A percentile compares a stretch with the other conserved stretches of the same genome.
Conservation (phyloP, 495 filamentous ascomycete genomes). For the Neohortaea acidophila region DNA sequence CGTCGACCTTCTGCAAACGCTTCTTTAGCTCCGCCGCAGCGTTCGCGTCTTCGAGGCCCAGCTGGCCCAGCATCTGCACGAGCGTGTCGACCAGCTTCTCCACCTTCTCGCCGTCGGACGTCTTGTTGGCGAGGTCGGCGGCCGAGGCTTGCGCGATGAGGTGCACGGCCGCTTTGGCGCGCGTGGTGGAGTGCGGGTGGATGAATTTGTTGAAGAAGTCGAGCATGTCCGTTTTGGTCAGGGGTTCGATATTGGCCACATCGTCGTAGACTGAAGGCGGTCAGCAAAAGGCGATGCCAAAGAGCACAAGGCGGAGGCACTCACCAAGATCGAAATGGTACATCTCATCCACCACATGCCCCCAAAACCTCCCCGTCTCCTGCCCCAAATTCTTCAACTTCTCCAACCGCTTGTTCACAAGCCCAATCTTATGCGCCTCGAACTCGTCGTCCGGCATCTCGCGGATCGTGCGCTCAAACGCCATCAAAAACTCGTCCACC, state of each 20-base stretch:
- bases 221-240: conserved; percentile 65
- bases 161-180: conserved; percentile 73
- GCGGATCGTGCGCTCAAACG: conserved; percentile 47
- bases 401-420: conserved; percentile 78
- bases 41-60: conserved; percentile 33
- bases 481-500: conserved; percentile 67
- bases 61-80: conserved; percentile 35
- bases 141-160: conserved; percentile 53
- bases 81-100: conserved; percentile 36
- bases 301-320: conserved; percentile 18
- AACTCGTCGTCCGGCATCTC: conserved; percentile 77
- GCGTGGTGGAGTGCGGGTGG: conserved; percentile 49
- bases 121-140: conserved; percentile 21
- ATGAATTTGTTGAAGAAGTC: conserved; percentile 69
- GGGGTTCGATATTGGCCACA: conserved; percentile 51
- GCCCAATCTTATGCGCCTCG: conserved; percentile 74
- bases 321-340: conserved; percentile 76
- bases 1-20: conserved; percentile 34
- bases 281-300: not conserved
- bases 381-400: conserved; percentile 84
- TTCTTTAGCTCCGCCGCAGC: conserved; percentile 29
- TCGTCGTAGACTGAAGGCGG: conserved; percentile 48
- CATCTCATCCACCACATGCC: conserved; percentile 67
- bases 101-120: conserved; percentile 37
- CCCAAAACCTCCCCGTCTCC: conserved; percentile 72